Evolutionary conservation across 2,329 filamentous ascomycete species (phyloP), one percentile per base, ranked within the genome.

Genomic region (Trichoderma guizhouense): DNA sequence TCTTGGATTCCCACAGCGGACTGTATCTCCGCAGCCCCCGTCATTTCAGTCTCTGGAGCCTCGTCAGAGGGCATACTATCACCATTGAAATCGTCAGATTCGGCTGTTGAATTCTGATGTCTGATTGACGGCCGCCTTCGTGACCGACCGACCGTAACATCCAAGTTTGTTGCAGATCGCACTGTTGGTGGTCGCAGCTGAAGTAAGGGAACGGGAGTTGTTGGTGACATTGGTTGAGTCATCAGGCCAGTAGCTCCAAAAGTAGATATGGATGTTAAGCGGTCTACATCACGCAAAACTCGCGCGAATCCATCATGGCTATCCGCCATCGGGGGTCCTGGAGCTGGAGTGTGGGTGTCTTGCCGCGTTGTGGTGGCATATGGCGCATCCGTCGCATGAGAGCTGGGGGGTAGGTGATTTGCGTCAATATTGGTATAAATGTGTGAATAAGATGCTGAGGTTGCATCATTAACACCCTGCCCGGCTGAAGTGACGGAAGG

Each of bases 221-320:
- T 96, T 1, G 94, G 94, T 14, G 94, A 98, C 71, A 95, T 93
- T 9, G 96, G 96, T 79, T 97, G 95, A n/a, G 95, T 98, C 55
- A 88, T 88, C 69, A 94, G 83, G 68, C 92, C 91, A 12, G 88
- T 86, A 74, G 92, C 88, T 69, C 91, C 85, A 53, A 91, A 88
- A 7, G 92, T 89, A 58, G 91, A 86, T 91, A 96, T 97, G 67
- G 92, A 96, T 61, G 92, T 93, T 72, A 96, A 87, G 72, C 94
- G 90, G 79, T 98, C 94, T 58, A 89, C 86, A 79, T 97, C 93
- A 75, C 93, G 91, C 43, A 95, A 91, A 8, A 92, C 93, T 66
- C 94, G 89, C 72, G 96, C 89, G 78, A 96, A 95, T 4, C 88
- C 88, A 79, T 95, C 92, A 51, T 88, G 83, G 18, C 87, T 84